Evolutionary conservation across 2,329 filamentous ascomycete genomes (phyloP).

Genomic region (Ceratocystis destructans): DNA sequence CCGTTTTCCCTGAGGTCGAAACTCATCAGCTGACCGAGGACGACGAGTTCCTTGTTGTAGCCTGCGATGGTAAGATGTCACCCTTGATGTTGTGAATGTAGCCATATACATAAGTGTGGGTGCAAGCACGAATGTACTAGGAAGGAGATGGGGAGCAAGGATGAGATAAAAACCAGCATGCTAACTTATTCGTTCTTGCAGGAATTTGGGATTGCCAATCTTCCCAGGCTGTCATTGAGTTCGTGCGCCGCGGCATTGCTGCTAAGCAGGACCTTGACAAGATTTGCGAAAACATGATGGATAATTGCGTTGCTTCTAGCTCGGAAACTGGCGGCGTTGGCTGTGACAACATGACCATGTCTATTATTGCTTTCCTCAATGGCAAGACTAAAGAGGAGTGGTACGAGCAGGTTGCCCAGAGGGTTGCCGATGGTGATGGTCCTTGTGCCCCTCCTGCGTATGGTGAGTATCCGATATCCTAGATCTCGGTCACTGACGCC

Average conservation of each 20-base stretch:
- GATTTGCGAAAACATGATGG: conserved; percentile 99
- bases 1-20: conserved; percentile 87
- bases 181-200: conserved; percentile 28
- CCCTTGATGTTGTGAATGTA: neutral
- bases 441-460: conserved; percentile 98
- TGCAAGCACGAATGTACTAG: neutral
- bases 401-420: conserved; percentile 90
- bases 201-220: conserved; percentile 99
- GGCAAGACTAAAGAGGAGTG: conserved; percentile 94
- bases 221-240: conserved; percentile 92
- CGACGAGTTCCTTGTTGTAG: conserved; percentile 89
- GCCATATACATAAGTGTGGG: too few species aligned
- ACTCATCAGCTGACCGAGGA: conserved; percentile 81
- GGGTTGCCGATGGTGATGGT: conserved; percentile 91
- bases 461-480: conserved; percentile 54
- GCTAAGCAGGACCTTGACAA: conserved; percentile 88
- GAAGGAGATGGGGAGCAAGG: neutral
- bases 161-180: neutral
- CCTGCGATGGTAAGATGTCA: conserved; percentile 63
- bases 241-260: conserved; percentile 88
- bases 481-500: conserved; percentile 22
- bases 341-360: conserved; percentile 99
- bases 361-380: conserved; percentile 73
- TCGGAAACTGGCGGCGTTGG: conserved; percentile 95
- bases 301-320: conserved; percentile 96